Percentiles rank a stretch among this genome's conserved stretches.
Conservation (phyloP, 768 basidiomycete genomes). For the Lyophyllum decastes region DNA sequence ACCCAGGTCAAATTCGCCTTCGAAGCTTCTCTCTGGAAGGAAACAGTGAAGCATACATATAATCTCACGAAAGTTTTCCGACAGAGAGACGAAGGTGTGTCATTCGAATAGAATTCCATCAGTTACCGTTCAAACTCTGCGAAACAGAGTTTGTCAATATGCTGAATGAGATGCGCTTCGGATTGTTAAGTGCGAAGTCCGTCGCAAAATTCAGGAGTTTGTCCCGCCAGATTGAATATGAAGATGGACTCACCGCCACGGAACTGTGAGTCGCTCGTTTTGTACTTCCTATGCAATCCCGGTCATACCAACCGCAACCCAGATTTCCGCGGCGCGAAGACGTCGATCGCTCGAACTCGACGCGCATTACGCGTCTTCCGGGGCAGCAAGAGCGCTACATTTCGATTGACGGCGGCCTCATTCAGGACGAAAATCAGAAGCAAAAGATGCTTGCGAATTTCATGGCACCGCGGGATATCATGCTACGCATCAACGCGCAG, state of each 20-base stretch:
- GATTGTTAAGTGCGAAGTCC: slow-evolving; percentile 62
- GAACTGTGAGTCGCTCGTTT: slow-evolving; percentile 65
- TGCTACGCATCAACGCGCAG: slow-evolving; percentile 79
- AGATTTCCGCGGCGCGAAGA: slow-evolving; percentile 93
- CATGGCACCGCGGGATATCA: slow-evolving; percentile 79
- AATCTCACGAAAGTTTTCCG: slow-evolving; percentile 96
- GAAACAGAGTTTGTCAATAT: slow-evolving; percentile 85
- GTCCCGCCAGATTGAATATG: slow-evolving; percentile 69
- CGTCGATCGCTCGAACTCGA: slow-evolving; percentile 81
- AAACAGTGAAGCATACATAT: slow-evolving; percentile 77
- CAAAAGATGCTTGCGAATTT: slow-evolving; percentile 86
- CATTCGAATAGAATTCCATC: background rate
- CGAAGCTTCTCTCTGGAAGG: slow-evolving; percentile 78
- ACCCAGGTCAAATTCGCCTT: slow-evolving; percentile 82
- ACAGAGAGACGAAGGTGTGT: slow-evolving; percentile 85
- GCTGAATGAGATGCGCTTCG: slow-evolving; percentile 99
- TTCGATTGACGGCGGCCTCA: slow-evolving; percentile 64
- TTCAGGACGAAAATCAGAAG: slow-evolving; percentile 54
- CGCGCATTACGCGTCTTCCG: slow-evolving; percentile 62
- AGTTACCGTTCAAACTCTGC: background rate
- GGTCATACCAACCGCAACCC: background rate
- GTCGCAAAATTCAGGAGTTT: slow-evolving; percentile 71
- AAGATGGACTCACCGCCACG: slow-evolving; percentile 84
- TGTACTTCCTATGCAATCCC: background rate
- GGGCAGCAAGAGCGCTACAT: slow-evolving; percentile 54